A percentile compares a stretch with the other conserved stretches of the same genome.
Evolutionary conservation across 805 yeast species (phyloP).

Genomic region (Ogataea siamensis): DNA sequence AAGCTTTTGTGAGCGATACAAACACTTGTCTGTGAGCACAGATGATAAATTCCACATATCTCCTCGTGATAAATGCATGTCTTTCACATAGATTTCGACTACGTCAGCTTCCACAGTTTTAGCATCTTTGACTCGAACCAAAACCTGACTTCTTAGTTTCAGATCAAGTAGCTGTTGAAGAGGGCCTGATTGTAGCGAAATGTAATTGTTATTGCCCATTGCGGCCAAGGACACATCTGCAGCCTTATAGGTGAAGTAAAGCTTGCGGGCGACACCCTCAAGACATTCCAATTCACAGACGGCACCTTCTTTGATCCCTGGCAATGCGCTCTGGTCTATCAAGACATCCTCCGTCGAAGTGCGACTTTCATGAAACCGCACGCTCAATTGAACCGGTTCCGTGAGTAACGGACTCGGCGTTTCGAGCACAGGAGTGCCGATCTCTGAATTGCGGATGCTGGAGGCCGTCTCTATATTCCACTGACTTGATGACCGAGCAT

Average conservation of each 20-base stretch:
- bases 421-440: not conserved
- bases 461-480: slow-evolving; percentile 5
- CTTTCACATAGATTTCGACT: slow-evolving; percentile 78
- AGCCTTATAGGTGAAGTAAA: slow-evolving; percentile 44
- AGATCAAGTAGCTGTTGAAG: slow-evolving; percentile 60
- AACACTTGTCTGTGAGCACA: slow-evolving; percentile 57
- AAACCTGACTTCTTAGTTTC: slow-evolving; percentile 64
- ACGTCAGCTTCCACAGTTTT: slow-evolving; percentile 69
- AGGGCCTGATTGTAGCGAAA: slow-evolving; percentile 61
- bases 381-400: slow-evolving; percentile 44
- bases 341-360: slow-evolving; percentile 57
- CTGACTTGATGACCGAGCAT: slow-evolving; percentile 1
- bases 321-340: slow-evolving; percentile 56
- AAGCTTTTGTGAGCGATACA: slow-evolving; percentile 63
- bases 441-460: slow-evolving; percentile 1
- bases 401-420: slow-evolving; percentile 3
- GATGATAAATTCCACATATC: slow-evolving; percentile 89
- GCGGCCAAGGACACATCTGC: slow-evolving; percentile 10
- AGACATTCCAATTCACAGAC: slow-evolving; percentile 65
- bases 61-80: slow-evolving; percentile 78
- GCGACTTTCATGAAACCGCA: slow-evolving; percentile 65
- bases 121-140: slow-evolving; percentile 47
- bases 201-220: slow-evolving; percentile 29
- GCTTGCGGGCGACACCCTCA: slow-evolving; percentile 34
- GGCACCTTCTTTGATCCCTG: slow-evolving; percentile 71